Conservation (phyloP, 2,329 filamentous ascomycete species). For the Chrysoporthe deuterocubensis region DNA sequence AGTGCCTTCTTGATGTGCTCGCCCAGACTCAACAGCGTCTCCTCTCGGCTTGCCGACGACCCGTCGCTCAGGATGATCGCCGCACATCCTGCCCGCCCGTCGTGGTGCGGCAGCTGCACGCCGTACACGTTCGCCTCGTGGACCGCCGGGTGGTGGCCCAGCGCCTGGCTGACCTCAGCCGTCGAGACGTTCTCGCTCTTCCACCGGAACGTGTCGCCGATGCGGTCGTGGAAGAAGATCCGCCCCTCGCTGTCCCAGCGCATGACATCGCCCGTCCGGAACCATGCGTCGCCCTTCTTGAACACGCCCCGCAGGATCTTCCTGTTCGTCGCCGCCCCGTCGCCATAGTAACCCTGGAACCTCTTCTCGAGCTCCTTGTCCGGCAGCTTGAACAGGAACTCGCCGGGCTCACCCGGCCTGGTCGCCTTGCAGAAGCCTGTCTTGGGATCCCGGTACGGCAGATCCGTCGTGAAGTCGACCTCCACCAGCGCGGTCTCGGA, state of each 20-base stretch:
- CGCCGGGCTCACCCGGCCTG: constrained; percentile 67
- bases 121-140: constrained; percentile 87
- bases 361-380: constrained; percentile 62
- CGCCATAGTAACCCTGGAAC: constrained; percentile 85
- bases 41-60: constrained; percentile 38
- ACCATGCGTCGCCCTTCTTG: constrained; percentile 77
- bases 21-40: constrained; percentile 63
- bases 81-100: constrained; percentile 81
- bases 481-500: constrained; percentile 62
- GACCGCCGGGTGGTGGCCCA: constrained; percentile 69
- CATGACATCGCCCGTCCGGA: constrained; percentile 82
- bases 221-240: constrained; percentile 80
- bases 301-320: constrained; percentile 80
- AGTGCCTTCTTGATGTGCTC: constrained; percentile 60
- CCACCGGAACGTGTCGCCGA: constrained; percentile 80
- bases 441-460: constrained; percentile 67
- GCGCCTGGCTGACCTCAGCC: constrained; percentile 75
- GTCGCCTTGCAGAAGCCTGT: constrained; percentile 71
- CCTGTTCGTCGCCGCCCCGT: constrained; percentile 68
- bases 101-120: constrained; percentile 76
- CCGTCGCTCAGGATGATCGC: constrained; percentile 48
- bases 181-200: constrained; percentile 86
- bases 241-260: constrained; percentile 72
- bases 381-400: constrained; percentile 75
- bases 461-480: constrained; percentile 72